Percentiles rank a stretch among this genome's conserved stretches.
Evolutionary conservation across 1,284 basidiomycete genomes (phyloP).

Genomic region (Anthracocystis setariae): DNA sequence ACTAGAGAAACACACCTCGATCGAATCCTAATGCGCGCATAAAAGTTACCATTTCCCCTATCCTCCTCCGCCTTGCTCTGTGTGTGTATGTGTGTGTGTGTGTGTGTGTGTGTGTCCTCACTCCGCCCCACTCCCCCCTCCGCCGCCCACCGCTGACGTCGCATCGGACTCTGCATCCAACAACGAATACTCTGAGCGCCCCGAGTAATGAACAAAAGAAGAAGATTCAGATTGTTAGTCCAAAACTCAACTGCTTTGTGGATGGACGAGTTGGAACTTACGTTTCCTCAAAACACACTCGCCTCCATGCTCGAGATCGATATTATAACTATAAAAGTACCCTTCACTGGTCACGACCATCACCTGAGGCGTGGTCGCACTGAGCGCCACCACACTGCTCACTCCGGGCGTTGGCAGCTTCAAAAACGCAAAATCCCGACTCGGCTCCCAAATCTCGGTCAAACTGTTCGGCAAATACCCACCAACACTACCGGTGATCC

Average conservation of each 20-base stretch:
- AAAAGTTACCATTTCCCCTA: too few species aligned
- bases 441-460: slow-evolving; percentile 96
- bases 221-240: too few species aligned
- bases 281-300: slow-evolving; percentile 92
- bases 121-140: not conserved
- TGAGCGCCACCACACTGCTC: slow-evolving; percentile 65
- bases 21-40: not conserved
- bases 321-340: slow-evolving; percentile 92
- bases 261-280: slow-evolving; percentile 4
- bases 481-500: slow-evolving; percentile 74
- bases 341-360: slow-evolving; percentile 97
- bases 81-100: too few species aligned
- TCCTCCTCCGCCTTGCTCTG: too few species aligned
- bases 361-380: slow-evolving; percentile 84
- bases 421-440: slow-evolving; percentile 91
- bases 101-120: too few species aligned
- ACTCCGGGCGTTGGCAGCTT: slow-evolving; percentile 83
- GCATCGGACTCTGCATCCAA: slow-evolving; percentile 11
- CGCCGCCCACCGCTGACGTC: not conserved
- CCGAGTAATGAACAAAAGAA: too few species aligned
- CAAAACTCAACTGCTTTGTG: not conserved
- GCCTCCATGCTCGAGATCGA: slow-evolving; percentile 94
- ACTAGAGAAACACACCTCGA: not conserved
- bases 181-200: slow-evolving; percentile 9
- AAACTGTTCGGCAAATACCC: slow-evolving; percentile 89